A percentile compares a stretch with the other conserved stretches of the same genome.
phyloP scores from a whole-genome alignment of 2,329 filamentous ascomycete genomes.

The Aspergillus pseudonomiae region DNA sequence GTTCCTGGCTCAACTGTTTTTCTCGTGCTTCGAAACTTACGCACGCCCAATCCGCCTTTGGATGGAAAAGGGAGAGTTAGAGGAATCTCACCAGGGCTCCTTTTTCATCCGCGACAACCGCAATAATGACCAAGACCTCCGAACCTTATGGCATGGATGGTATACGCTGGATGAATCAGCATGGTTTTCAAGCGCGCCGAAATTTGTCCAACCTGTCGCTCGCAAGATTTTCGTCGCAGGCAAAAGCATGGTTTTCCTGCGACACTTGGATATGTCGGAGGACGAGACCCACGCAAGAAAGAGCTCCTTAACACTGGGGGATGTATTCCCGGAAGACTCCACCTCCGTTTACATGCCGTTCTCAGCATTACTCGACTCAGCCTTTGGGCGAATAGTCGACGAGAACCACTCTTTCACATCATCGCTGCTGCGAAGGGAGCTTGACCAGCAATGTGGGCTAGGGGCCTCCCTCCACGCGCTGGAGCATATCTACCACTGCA shows the following conservation, averaged over 20 bases:
- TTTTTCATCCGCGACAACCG: constrained; percentile 73
- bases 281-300: constrained; percentile 37
- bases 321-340: constrained; percentile 44
- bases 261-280: constrained; percentile 61
- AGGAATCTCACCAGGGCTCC: constrained; percentile 61
- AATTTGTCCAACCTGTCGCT: constrained; percentile 71
- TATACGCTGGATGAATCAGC: constrained; percentile 65
- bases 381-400: constrained; percentile 76
- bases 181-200: constrained; percentile 68
- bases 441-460: constrained; percentile 72
- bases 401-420: constrained; percentile 73
- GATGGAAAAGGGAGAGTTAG: constrained; percentile 79
- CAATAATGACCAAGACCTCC: constrained; percentile 58
- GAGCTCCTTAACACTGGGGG: constrained; percentile 33
- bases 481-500: constrained; percentile 74
- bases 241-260: constrained; percentile 85
- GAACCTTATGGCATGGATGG: constrained; percentile 74
- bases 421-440: constrained; percentile 62
- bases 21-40: constrained; percentile 81
- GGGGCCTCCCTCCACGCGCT: constrained; percentile 67
- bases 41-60: constrained; percentile 76
- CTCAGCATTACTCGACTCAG: constrained; percentile 70
- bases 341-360: constrained; percentile 41
- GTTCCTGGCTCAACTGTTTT: constrained; percentile 70
- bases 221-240: constrained; percentile 81